Base-by-base conservation (phyloP, 2,329 filamentous ascomycete species). In the Macrophomina tecta region DNA sequence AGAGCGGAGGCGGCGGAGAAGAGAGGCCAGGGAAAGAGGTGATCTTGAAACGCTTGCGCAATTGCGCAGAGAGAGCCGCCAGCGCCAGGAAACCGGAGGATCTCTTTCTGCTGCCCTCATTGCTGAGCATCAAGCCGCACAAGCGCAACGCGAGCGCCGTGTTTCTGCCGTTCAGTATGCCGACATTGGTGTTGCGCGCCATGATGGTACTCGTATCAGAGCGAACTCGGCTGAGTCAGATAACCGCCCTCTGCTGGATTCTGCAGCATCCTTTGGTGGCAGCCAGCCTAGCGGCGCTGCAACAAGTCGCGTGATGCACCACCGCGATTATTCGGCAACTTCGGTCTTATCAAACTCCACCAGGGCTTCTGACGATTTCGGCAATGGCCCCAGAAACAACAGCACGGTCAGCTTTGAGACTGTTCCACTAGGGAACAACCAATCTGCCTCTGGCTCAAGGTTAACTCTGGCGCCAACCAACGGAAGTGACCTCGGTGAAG, bases 91-190 rank as follows among this genome's bases (percentile, higher is more conserved):
- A 38, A n/a, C 42, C 38, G 65, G 65, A 45, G 65, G 65, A 2
- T 14, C 18, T 2, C 76, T 80, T 2, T 80, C 79, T 65, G 66
- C 78, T 42, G 78, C 82, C 69, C 80, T 84, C 69, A 85, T 85
- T n/a, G 82, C 84, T 12, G 84, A 91, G 51, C 85, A 89, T 36
- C 87, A 88, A 12, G 79, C 88, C 42, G 80, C 88, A 51, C 87
- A 86, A 73, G 83, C 85, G 14, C 83, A 83, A 68, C 84, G 91
- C 18, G 86, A 90, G 66, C 84, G 90, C 32, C 85, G 90, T 16
- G 88, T 93, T 3, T 91, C 90, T 52, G 90, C 88, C 66, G 92
- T 95, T 18, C 88, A 89, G 51, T 95, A 95, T 72, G 90, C 86
- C 9, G 90, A 92, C 49, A 78, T 95, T 4, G 92, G 92, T 40